Percentiles rank a stretch among this genome's conserved stretches.
Evolutionary conservation across 768 basidiomycete species (phyloP).

Genomic region (Psilocybe subaeruginosa): DNA sequence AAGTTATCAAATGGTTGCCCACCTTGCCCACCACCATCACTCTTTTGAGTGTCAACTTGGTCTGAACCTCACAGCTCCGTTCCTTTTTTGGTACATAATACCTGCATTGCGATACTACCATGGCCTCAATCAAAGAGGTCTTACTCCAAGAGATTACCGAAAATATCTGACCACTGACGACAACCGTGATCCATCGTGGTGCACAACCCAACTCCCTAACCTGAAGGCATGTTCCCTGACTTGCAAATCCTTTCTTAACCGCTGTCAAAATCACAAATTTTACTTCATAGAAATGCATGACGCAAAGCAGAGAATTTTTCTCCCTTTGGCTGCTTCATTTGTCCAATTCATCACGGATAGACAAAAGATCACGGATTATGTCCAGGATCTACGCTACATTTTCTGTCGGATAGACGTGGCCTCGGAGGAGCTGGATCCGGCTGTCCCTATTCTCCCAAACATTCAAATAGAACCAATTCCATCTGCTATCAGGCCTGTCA

Average conservation of each 20-base stretch:
- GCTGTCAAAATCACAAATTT: not conserved
- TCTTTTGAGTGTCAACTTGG: too few species aligned
- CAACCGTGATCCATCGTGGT: too few species aligned
- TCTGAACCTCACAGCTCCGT: too few species aligned
- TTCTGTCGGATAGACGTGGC: not conserved
- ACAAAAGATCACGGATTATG: not conserved
- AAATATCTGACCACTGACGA: not conserved
- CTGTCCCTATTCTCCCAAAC: too few species aligned
- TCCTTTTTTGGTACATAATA: too few species aligned
- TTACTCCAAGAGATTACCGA: not conserved
- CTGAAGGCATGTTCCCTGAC: not conserved
- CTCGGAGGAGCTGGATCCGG: not conserved
- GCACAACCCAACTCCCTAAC: not conserved
- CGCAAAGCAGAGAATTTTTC: too few species aligned
- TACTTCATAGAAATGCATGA: not conserved
- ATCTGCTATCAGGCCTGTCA: not conserved
- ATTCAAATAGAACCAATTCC: not conserved
- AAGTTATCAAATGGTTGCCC: too few species aligned
- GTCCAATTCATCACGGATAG: not conserved
- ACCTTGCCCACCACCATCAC: too few species aligned
- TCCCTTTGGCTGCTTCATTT: not conserved
- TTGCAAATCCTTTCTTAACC: not conserved
- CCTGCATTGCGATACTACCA: not conserved
- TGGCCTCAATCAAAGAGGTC: not conserved
- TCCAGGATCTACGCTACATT: not conserved